Conservation (phyloP, 2,329 filamentous ascomycete species). For the Nemania diffusa region DNA sequence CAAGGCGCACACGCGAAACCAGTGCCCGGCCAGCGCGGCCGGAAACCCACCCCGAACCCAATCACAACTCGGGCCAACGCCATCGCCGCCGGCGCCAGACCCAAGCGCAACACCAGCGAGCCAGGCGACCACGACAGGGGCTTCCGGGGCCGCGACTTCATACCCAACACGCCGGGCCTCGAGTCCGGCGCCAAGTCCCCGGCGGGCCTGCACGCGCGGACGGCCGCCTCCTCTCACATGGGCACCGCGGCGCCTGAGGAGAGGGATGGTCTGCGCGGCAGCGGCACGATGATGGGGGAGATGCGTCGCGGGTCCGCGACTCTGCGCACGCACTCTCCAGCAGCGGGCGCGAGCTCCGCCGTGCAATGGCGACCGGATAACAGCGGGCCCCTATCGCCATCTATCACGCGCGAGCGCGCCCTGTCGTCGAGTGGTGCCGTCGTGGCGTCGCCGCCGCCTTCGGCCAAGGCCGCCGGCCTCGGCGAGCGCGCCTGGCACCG, state of each 20-base stretch:
- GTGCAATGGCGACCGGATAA: constrained; percentile 19
- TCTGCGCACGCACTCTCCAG: background rate
- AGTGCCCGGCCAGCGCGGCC: constrained; percentile 23
- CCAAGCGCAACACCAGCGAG: background rate
- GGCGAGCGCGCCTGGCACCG: constrained; percentile 48
- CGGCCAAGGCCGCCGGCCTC: constrained; percentile 35
- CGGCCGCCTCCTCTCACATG: constrained; percentile 1
- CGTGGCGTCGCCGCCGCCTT: constrained; percentile 16
- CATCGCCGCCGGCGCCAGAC: background rate
- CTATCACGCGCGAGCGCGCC: constrained; percentile 1
- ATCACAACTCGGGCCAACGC: constrained; percentile 11
- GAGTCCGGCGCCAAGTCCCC: constrained; percentile 38
- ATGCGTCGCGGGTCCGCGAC: constrained; percentile 33
- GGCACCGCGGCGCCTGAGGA: background rate
- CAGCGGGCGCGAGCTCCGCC: constrained; percentile 23
- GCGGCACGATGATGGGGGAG: constrained; percentile 36
- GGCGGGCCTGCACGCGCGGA: constrained; percentile 34
- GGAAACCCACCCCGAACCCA: constrained; percentile 7
- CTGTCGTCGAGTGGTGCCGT: constrained; percentile 4
- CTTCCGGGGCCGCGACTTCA: constrained; percentile 29
- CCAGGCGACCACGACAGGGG: constrained; percentile 7
- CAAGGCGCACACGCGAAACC: constrained; percentile 33
- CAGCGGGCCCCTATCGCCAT: background rate
- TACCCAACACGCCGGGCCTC: constrained; percentile 44
- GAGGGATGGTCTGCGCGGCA: constrained; percentile 35